Base-by-base conservation (phyloP, 176 grass and related monocot species). In the Puccinellia tenuiflora region DNA sequence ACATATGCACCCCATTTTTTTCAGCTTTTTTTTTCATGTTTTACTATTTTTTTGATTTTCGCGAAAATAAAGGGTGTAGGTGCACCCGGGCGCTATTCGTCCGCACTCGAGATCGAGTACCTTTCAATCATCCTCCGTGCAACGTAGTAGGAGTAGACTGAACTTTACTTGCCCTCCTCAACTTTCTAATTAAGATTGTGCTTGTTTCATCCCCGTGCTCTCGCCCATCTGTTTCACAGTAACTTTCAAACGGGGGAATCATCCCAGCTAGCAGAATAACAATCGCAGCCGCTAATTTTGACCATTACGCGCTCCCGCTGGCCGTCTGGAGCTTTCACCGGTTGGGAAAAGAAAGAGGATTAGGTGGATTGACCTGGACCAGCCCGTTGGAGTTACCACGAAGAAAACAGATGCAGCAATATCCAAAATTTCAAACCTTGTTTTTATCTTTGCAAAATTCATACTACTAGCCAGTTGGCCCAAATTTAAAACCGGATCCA, bases 281-380 rank as follows among this genome's bases (percentile, higher is more conserved):
- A 78, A 55, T 67, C 35, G 21, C 20, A 38, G 80, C 79, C 74
- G 64, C 86, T 78, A 83, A 40, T 53, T 14, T 83, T 83, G 86
- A 83, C 86, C 74, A 51, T 71, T 7, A 16, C 50, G 31, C 24
- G 1, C 13, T 25, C 10, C 54, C 3, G 57, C 11, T 2, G 66
- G 37, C 21, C 35, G 65, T 21, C 65, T 0, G 72, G 35, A 51
- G 79, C 60, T 83, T 77, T 78, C 61, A 17, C 38, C 10, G 28
- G 31, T 30, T 48, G 66, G 39, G 72, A 15, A 1, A 18, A 50
- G 39, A 79, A 15, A 1, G 12, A 50, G 13, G 10, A 60, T 76
- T 82, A 0, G 29, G 79, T 69, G n/a, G 29, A 15, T 55, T 37
- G 48, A 7, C 70, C 46, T 14, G 46, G 22, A 13, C 25, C 47